Evolutionary conservation across 2,329 filamentous ascomycete genomes (phyloP).

Genomic region (Stagonosporopsis vannaccii): DNA sequence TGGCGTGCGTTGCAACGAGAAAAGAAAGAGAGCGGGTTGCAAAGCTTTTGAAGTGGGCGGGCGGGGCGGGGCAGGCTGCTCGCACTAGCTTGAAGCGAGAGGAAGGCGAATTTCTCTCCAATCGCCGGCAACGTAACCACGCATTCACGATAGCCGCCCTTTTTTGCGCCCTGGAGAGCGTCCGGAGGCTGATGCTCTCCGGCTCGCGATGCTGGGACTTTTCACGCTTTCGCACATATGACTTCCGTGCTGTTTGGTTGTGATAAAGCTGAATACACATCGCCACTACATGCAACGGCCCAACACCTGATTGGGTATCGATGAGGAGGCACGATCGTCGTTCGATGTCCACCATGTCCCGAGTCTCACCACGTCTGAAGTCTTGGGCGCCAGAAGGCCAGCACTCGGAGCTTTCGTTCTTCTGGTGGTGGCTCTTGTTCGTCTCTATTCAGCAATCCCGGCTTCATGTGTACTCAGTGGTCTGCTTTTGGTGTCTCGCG

Average conservation of each 20-base stretch:
- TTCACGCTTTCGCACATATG: neutral
- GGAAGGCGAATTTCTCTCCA: conserved; percentile 18
- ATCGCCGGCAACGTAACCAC: conserved; percentile 10
- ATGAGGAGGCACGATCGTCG: conserved; percentile 12
- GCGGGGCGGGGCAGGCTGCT: conserved; percentile 7
- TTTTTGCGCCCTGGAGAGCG: conserved; percentile 9
- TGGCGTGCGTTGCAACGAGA: conserved; percentile 27
- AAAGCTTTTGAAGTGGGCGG: conserved; percentile 16
- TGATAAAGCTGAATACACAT: neutral
- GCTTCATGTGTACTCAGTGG: neutral
- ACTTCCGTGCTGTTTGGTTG: neutral
- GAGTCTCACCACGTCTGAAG: neutral
- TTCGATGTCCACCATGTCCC: conserved; percentile 5
- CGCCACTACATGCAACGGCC: conserved; percentile 11
- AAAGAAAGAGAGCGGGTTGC: conserved; percentile 17
- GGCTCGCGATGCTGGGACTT: conserved; percentile 6
- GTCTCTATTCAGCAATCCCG: neutral
- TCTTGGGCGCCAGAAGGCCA: conserved; percentile 1
- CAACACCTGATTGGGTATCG: conserved; percentile 18
- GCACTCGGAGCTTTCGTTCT: neutral
- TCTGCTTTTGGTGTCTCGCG: neutral
- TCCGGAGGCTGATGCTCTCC: conserved; percentile 13
- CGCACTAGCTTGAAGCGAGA: conserved; percentile 12
- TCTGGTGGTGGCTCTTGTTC: neutral
- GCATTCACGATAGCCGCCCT: conserved; percentile 12